Base-by-base conservation (phyloP, 805 yeast species). In the Schizosaccharomyces octosporus region DNA sequence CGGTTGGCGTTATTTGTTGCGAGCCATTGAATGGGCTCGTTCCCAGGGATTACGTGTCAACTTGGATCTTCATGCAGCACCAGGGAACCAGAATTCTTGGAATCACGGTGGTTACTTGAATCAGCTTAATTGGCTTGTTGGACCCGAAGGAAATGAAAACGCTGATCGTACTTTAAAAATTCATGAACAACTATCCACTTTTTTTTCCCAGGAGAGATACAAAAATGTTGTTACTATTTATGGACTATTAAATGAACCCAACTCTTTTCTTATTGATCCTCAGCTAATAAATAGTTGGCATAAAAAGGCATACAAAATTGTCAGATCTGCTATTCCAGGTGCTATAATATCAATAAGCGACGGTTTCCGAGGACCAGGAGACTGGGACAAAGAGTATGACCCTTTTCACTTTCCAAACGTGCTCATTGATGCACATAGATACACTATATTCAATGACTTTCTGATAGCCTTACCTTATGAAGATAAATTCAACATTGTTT, bases 71-170 rank as follows among this genome's bases (percentile, higher is more conserved):
- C 95, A 86, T 66, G 88, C 93, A 15, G 82, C 78, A 11, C 93
- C 94, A 5, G 93, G 90, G 0, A 82, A 89, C 1, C 94, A 86
- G 68, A 86, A 86, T 69, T 94, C 94, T 15, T 85, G 85, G 73
- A 90, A 85, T 67, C 86, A 85, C 66, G 81, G 87, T 6, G 95
- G 95, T 1, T 71, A 77, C 36, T 74, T 88, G 67, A 80, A 75
- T 61, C 68, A 67, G 31, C 69, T 72, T 45, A 62, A 62, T 13
- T 71, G 79, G 70, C 68, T 76, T 39, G 77, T 75, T 57, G 76
- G 78, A 62, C 69, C 71, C 11, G 48, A 80, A 64, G 76, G 79
- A 41, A 69, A 73, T n/a, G 66, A 80, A 27, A 68, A 64, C 62
- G 72, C 70, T 42, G 61, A 66, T 43, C 64, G 65, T 55, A 81